phyloP scores from a whole-genome alignment of 345 rosid genomes.

The Gossypium bickii region DNA sequence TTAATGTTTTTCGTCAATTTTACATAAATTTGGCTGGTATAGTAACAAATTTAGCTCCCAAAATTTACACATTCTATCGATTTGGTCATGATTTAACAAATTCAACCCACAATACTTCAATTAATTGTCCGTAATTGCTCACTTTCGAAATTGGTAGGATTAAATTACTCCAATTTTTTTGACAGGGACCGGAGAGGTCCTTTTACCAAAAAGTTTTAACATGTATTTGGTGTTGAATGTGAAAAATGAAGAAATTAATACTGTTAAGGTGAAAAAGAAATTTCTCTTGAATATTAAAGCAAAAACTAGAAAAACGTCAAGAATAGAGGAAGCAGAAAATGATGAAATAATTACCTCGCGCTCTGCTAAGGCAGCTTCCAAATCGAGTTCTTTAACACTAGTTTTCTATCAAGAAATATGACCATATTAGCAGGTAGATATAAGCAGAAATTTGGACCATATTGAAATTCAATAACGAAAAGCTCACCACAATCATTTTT shows the following conservation, averaged over 20 bases:
- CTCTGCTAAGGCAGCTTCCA: conserved; percentile 88
- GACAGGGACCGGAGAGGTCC: too few relatives aligned
- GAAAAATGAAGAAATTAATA: background rate
- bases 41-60: too few relatives aligned
- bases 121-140: too few relatives aligned
- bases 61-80: too few relatives aligned
- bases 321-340: conserved; percentile 1
- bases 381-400: conserved; percentile 86
- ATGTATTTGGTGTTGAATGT: too few relatives aligned
- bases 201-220: too few relatives aligned
- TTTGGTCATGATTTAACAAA: too few relatives aligned
- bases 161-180: too few relatives aligned
- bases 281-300: background rate
- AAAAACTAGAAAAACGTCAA: background rate
- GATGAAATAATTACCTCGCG: conserved; percentile 52
- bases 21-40: too few relatives aligned
- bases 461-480: background rate
- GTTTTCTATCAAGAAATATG: conserved; percentile 54
- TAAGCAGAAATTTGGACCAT: background rate
- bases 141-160: too few relatives aligned
- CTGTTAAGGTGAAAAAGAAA: background rate
- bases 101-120: too few relatives aligned
- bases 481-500: conserved; percentile 63
- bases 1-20: too few relatives aligned
- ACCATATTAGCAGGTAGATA: conserved; percentile 19